Base-by-base conservation (phyloP, 73 alveolate species). In the Uronychia binucleata region DNA sequence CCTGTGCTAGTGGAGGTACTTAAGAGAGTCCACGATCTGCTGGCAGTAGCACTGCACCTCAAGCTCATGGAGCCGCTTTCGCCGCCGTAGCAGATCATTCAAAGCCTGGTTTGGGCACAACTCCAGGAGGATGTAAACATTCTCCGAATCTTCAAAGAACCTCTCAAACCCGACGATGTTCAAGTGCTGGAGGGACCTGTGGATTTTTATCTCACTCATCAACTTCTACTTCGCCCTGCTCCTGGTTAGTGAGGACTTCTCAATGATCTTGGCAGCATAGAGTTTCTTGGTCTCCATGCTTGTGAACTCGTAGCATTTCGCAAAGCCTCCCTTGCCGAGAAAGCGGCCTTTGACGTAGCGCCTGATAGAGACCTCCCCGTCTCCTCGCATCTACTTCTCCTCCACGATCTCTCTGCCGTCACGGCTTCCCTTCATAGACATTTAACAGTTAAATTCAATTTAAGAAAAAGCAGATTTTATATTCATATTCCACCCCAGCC, bases 301-400 rank as follows among this genome's bases (percentile, higher is more conserved):
- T 34, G 90, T 84, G 59, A 95, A 81, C 91, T 95, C 98, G 78
- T 95, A 95, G 86, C 97, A 95, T 75, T 90, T 89, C 11, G 98
- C 98, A 78, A 95, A 95, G 5, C 98, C 97, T 27, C 98, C 98
- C 83, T 93, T 95, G 76, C 98, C 97, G 83, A 95, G 81, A 34
- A 93, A 79, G 30, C 94, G 79, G 0, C 93, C 94, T 82, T 91
- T 90, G 78, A 84, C 82, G 84, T 93, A 95, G 77, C 81, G 89
- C 75, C 86, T 94, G 60, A 91, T 86, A 25, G 74, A 33, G 34
- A 81, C 89, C 67, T 89, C 92, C 33, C 95, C 95, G 35, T 46
- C 19, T 5, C n/a, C 5, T 5, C 67, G 67, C 5, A 46, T 19
- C 5, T 5, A 11, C 19, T 46, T 46, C 19, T 46, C 67, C 19